phyloP scores from a whole-genome alignment of 805 yeast genomes.

The Candida wancherniae region DNA sequence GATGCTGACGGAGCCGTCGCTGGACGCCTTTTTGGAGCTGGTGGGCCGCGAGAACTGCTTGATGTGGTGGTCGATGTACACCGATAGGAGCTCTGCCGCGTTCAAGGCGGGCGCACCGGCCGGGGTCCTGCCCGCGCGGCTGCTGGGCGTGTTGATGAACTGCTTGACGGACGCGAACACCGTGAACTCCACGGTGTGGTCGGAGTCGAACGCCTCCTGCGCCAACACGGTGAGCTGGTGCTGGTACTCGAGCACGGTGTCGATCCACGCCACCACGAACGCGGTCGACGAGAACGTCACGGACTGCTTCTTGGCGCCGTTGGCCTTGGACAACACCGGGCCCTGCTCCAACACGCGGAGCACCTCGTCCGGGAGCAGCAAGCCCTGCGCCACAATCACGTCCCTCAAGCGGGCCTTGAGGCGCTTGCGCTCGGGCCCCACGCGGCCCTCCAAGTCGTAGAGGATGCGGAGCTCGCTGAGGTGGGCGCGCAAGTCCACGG shows the following conservation, averaged over 20 bases:
- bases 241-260: conserved; percentile 48
- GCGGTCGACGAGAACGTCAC: conserved; percentile 30
- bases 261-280: conserved; percentile 68
- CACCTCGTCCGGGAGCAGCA: conserved; percentile 28
- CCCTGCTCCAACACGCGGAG: conserved; percentile 7
- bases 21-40: conserved; percentile 10
- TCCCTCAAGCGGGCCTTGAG: conserved; percentile 46
- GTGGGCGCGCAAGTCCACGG: conserved; percentile 11
- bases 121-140: conserved; percentile 41
- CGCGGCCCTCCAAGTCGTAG: conserved; percentile 48
- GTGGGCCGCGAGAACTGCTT: conserved; percentile 29
- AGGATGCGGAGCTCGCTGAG: conserved; percentile 41
- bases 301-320: conserved; percentile 5
- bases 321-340: conserved; percentile 8
- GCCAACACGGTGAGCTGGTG: conserved; percentile 47
- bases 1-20: conserved; percentile 8
- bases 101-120: conserved; percentile 33
- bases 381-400: conserved; percentile 45
- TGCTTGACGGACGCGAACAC: conserved; percentile 59
- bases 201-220: conserved; percentile 44
- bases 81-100: conserved; percentile 37
- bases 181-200: conserved; percentile 47
- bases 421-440: conserved; percentile 48
- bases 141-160: conserved; percentile 48
- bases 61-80: conserved; percentile 38